These are phyloP conservation scores for Sordariomycetes sp. DNA, from an alignment of 2,329 filamentous ascomycete genomes.

Conservation along the genomic window DNA sequence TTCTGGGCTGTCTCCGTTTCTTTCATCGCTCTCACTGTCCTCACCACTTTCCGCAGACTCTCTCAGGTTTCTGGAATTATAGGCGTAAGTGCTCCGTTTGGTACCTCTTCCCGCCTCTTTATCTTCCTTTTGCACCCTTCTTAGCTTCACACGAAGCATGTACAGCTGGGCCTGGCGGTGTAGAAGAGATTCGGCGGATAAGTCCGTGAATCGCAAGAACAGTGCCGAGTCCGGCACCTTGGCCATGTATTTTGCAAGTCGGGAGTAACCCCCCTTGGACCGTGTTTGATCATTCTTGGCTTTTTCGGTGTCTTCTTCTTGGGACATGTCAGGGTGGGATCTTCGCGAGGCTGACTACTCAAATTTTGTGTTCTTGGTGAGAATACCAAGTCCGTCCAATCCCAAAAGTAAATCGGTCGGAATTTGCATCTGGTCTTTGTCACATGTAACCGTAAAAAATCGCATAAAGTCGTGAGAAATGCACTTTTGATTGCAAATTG, in stretches of 20 bases:
- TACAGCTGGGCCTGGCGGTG: constrained; percentile 1
- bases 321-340: too few species aligned
- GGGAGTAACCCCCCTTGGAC: background rate
- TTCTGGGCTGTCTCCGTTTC: background rate
- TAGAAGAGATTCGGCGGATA: background rate
- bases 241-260: background rate
- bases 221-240: background rate
- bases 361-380: too few species aligned
- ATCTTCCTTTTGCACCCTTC: background rate
- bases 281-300: too few species aligned
- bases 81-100: background rate
- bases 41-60: background rate
- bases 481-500: too few species aligned
- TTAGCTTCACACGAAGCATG: background rate
- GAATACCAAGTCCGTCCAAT: too few species aligned
- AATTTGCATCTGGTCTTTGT: too few species aligned
- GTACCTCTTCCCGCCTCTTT: background rate
- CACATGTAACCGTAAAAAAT: too few species aligned
- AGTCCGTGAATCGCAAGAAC: background rate
- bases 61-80: background rate
- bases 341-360: too few species aligned
- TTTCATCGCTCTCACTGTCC: background rate
- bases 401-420: too few species aligned
- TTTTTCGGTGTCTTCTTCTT: too few species aligned
- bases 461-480: too few species aligned